Evolutionary conservation across 139 green algal genomes (phyloP), one percentile per base, ranked within the genome.

Genomic region (Picochlorum sp.): DNA sequence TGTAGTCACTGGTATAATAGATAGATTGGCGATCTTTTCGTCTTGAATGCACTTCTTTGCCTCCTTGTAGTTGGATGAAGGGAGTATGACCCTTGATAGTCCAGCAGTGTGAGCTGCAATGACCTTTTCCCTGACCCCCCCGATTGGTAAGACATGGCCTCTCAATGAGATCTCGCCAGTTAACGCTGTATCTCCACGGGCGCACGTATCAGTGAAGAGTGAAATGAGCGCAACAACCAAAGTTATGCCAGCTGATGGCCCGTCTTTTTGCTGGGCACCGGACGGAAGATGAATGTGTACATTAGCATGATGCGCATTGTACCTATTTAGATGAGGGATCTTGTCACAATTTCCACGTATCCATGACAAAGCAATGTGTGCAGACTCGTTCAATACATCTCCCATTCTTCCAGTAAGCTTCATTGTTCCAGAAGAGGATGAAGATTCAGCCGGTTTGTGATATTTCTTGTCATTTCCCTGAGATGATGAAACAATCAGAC

Each of bases 221-320:
- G 81, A 94, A 16, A 98, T 67, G 49, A 98, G 82, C 0, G 89
- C 78, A 1, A 86, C 94, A 30, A 88, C 85, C 39, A 97, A 82
- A 20, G 91, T 94, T 63, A 85, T 86, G 40, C 91, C 89, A 0
- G 89, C 89, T 33, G 63, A 85, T n/a, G 90, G 87, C 3, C 90
- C 87, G 57, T 96, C 91, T 71, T 97, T 98, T 55, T 87, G 91
- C 4, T 85, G 93, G 3, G 84, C 82, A n/a, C 65, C 69, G 1
- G 79, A 71, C 1, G 91, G 90, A 33, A 99, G 85, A 75, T 98
- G 93, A 54, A 99, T 65, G 62, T 98, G 91, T 26, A 98, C 29
- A 31, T 71, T 54, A 26, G 39, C 39, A 26, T 16, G 18, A 26
- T 37, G 55, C 59, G 29, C 68, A 22, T 37, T 51, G 60, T 32